These are phyloP conservation scores for Suhomyces bokatorum DNA, from an alignment of 1,139 yeast genomes.

Conservation along the genomic window DNA sequence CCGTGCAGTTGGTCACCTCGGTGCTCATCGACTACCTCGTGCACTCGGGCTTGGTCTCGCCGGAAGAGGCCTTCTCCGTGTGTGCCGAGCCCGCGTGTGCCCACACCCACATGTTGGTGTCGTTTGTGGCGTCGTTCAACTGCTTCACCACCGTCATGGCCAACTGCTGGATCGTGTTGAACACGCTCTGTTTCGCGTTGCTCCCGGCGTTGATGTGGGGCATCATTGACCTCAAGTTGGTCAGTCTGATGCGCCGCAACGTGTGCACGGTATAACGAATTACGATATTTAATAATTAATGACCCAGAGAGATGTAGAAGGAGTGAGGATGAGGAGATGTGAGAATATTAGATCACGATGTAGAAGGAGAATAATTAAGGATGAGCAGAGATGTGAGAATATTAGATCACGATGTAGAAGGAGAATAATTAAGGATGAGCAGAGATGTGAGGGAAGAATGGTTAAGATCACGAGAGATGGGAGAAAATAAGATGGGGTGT, in stretches of 20 bases:
- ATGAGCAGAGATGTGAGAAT: no score
- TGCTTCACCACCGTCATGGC: conserved; percentile 11
- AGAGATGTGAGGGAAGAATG: no score
- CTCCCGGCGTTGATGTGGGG: conserved; percentile 31
- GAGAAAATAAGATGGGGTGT: no score
- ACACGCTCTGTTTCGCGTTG: conserved; percentile 26
- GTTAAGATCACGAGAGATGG: no score
- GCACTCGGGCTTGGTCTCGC: conserved; percentile 15
- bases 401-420: no score
- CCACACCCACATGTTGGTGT: conserved; percentile 6
- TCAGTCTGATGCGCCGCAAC: background rate
- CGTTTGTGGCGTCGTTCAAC: conserved; percentile 11
- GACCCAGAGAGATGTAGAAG: background rate
- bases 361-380: no score
- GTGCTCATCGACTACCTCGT: conserved; percentile 20
- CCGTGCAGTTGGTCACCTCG: conserved; percentile 21
- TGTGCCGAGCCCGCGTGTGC: conserved; percentile 8
- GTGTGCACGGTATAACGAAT: conserved; percentile 1
- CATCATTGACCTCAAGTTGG: conserved; percentile 21
- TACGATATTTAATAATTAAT: background rate
- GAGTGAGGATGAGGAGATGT: background rate
- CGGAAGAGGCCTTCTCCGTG: conserved; percentile 3
- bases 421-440: no score
- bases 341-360: no score
- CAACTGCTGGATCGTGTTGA: conserved; percentile 27